phyloP scores from a whole-genome alignment of 208 protist genomes.

The Trypanosoma rangeli region DNA sequence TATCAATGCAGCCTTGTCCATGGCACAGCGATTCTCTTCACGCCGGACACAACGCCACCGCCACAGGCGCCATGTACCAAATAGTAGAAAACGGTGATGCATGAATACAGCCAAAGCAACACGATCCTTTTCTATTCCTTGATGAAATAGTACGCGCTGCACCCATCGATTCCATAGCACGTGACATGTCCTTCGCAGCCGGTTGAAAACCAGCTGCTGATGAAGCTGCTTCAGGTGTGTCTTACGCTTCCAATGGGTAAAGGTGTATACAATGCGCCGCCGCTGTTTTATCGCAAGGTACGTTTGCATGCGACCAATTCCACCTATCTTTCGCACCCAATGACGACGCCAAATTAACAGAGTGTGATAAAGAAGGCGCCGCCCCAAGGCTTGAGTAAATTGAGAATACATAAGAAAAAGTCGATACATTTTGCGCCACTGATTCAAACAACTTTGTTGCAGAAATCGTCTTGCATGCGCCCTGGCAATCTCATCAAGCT shows the following conservation, averaged over 20 bases:
- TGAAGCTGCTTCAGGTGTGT: background rate
- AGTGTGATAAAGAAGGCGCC: background rate
- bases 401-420: background rate
- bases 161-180: constrained; percentile 11
- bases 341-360: constrained; percentile 4
- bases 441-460: background rate
- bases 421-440: constrained; percentile 7
- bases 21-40: background rate
- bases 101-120: background rate
- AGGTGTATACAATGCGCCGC: background rate
- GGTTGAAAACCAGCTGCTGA: background rate
- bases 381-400: background rate
- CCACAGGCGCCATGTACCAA: constrained; percentile 8
- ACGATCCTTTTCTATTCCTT: constrained; percentile 1
- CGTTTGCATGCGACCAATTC: constrained; percentile 4
- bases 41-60: constrained; percentile 1
- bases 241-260: constrained; percentile 5
- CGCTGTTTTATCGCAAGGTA: constrained; percentile 3
- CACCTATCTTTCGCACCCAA: constrained; percentile 1
- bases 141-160: background rate
- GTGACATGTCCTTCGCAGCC: background rate
- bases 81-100: constrained; percentile 4
- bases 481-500: background rate
- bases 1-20: background rate
- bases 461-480: constrained; percentile 5